phyloP scores from a whole-genome alignment of 176 grass and related monocot genomes.

The Ananas comosus region DNA sequence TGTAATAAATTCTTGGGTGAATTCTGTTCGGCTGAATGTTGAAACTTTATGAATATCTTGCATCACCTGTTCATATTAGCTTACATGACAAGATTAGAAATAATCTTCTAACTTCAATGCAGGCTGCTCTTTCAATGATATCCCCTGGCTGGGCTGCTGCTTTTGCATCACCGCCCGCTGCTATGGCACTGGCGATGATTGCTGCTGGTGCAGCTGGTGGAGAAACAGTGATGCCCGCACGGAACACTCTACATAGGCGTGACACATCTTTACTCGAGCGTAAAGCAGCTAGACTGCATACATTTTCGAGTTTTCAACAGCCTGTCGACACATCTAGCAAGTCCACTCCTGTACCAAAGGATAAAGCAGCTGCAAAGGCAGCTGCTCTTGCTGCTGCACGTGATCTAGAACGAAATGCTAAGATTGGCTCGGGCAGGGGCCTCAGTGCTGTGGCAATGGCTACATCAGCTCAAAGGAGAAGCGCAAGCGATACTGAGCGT shows the following conservation, averaged over 20 bases:
- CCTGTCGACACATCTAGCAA: slow-evolving; percentile 56
- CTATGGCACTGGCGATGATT: slow-evolving; percentile 98
- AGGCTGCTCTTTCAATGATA: slow-evolving; percentile 85
- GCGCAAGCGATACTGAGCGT: slow-evolving; percentile 66
- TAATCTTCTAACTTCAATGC: slow-evolving; percentile 5
- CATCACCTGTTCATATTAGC: background rate
- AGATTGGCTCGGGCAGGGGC: slow-evolving; percentile 90
- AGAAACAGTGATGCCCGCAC: slow-evolving; percentile 56
- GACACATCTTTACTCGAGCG: slow-evolving; percentile 63
- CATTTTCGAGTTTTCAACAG: slow-evolving; percentile 84
- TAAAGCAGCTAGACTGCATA: slow-evolving; percentile 58
- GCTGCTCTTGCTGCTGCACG: slow-evolving; percentile 79
- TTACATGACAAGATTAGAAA: background rate
- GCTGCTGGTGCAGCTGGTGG: slow-evolving; percentile 88
- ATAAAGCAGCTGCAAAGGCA: slow-evolving; percentile 89
- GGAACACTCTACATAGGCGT: slow-evolving; percentile 52
- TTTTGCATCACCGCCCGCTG: slow-evolving; percentile 97
- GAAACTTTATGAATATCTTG: background rate
- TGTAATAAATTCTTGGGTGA: slow-evolving; percentile 9
- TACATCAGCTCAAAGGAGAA: slow-evolving; percentile 94
- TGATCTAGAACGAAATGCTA: slow-evolving; percentile 79
- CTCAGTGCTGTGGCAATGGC: slow-evolving; percentile 99
- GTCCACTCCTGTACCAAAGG: slow-evolving; percentile 50
- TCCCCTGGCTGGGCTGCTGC: slow-evolving; percentile 95
- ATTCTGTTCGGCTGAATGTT: background rate